phyloP scores from a whole-genome alignment of 75 land plant species.

The Azolla pinnata region DNA sequence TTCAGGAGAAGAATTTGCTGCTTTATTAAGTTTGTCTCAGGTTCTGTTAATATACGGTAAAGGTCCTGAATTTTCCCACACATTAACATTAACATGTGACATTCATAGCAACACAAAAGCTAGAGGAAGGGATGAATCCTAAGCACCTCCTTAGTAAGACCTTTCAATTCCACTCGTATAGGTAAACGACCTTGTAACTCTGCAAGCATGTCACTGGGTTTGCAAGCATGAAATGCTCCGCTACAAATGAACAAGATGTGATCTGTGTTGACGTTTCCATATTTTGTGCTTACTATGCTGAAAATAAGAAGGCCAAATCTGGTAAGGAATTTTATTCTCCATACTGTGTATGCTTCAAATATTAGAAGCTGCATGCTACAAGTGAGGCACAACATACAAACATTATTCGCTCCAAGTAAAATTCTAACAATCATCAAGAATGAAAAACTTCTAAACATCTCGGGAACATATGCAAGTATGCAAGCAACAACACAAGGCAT shows the following conservation, averaged over 20 bases:
- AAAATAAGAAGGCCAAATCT: not conserved
- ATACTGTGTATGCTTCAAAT: too few relatives aligned
- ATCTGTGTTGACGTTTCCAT: slow-evolving; percentile 35
- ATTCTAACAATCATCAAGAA: too few relatives aligned
- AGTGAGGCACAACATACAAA: not conserved
- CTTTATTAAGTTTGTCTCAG: slow-evolving; percentile 29
- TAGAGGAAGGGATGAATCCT: not conserved
- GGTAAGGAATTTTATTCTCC: too few relatives aligned
- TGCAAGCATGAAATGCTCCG: slow-evolving; percentile 37
- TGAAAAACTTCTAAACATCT: too few relatives aligned
- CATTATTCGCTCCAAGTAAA: not conserved
- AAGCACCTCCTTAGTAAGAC: slow-evolving; percentile 25
- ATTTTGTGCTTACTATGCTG: slow-evolving; percentile 32
- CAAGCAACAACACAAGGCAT: too few relatives aligned
- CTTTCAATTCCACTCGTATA: slow-evolving; percentile 34
- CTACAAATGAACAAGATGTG: slow-evolving; percentile 38
- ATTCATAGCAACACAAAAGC: too few relatives aligned
- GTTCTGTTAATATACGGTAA: slow-evolving; percentile 35
- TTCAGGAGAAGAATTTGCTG: slow-evolving; percentile 31
- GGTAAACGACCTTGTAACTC: slow-evolving; percentile 36
- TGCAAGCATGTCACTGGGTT: slow-evolving; percentile 36
- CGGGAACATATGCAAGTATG: too few relatives aligned
- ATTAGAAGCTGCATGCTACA: too few relatives aligned
- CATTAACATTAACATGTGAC: too few relatives aligned
- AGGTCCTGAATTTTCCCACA: slow-evolving; percentile 29